phyloP scores from a whole-genome alignment of 805 yeast genomes.

The Myxozyma lipomycoides region DNA sequence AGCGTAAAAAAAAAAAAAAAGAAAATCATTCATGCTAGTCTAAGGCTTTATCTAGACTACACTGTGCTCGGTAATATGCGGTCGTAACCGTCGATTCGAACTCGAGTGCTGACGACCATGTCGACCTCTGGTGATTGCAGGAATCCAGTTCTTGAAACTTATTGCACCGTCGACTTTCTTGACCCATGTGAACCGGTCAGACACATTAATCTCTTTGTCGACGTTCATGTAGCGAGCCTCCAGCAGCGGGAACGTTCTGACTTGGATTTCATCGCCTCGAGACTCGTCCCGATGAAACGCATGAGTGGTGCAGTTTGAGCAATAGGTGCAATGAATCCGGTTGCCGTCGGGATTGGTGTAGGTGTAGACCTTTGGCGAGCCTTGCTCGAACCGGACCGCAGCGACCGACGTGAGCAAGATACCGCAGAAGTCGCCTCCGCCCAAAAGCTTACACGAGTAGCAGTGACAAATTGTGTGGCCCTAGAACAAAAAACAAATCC shows the following conservation, averaged over 20 bases:
- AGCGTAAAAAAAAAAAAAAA: too few relatives aligned
- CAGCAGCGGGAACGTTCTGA: conserved; percentile 24
- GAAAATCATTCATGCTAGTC: too few relatives aligned
- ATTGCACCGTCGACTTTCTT: conserved; percentile 27
- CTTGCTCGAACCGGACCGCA: conserved; percentile 22
- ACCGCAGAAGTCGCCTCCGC: conserved; percentile 27
- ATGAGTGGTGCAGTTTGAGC: conserved; percentile 27
- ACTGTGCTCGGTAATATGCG: too few relatives aligned
- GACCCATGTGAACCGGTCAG: conserved; percentile 24
- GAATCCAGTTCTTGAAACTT: conserved; percentile 16
- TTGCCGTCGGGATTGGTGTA: conserved; percentile 15
- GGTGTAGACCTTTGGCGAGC: conserved; percentile 24
- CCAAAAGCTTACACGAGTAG: conserved; percentile 24
- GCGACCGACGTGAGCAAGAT: conserved; percentile 23
- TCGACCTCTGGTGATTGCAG: conserved; percentile 22
- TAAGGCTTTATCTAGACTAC: too few relatives aligned
- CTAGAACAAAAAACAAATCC: conserved; percentile 1
- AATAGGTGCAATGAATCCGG: conserved; percentile 24
- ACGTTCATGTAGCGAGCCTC: conserved; percentile 25
- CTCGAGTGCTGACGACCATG: conserved; percentile 4
- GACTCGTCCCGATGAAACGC: conserved; percentile 26
- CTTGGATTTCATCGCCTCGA: conserved; percentile 27
- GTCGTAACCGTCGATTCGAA: too few relatives aligned
- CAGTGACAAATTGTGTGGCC: conserved; percentile 27
- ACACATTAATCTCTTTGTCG: conserved; percentile 26